A percentile compares a stretch with the other conserved stretches of the same genome.
phyloP scores from a whole-genome alignment of 2,329 filamentous ascomycete genomes.

The Lachnellula hyalina region DNA sequence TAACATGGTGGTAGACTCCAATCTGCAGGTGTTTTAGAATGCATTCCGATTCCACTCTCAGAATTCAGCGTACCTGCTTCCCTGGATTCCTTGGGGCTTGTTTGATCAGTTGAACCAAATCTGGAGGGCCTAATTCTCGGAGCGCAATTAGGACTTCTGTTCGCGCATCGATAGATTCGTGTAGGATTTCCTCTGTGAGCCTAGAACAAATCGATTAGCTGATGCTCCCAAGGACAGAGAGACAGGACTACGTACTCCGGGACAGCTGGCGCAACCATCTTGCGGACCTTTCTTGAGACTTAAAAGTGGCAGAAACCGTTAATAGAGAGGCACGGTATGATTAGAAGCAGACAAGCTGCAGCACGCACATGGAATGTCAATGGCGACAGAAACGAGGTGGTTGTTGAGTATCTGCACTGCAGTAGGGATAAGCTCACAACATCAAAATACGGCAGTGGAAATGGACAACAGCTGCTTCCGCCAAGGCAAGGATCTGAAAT shows the following conservation, averaged over 20 bases:
- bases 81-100: conserved; percentile 52
- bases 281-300: conserved; percentile 2
- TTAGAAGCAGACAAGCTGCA: neutral
- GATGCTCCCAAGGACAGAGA: neutral
- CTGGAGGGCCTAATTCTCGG: conserved; percentile 90
- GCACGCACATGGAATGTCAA: neutral
- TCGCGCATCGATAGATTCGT: conserved; percentile 86
- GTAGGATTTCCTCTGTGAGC: conserved; percentile 87
- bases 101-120: conserved; percentile 92
- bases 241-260: conserved; percentile 57
- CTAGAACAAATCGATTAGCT: conserved; percentile 42
- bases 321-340: neutral
- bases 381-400: neutral
- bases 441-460: neutral
- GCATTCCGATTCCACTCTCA: neutral
- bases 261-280: conserved; percentile 55
- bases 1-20: conserved; percentile 96
- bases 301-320: neutral
- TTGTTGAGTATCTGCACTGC: neutral
- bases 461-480: neutral
- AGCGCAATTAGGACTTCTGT: conserved; percentile 82
- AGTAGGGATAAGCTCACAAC: neutral
- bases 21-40: conserved; percentile 46
- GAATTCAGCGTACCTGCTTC: conserved; percentile 44
- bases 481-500: neutral